Conservation (phyloP, 805 yeast species). For the Starmerella gropengiesseri region DNA sequence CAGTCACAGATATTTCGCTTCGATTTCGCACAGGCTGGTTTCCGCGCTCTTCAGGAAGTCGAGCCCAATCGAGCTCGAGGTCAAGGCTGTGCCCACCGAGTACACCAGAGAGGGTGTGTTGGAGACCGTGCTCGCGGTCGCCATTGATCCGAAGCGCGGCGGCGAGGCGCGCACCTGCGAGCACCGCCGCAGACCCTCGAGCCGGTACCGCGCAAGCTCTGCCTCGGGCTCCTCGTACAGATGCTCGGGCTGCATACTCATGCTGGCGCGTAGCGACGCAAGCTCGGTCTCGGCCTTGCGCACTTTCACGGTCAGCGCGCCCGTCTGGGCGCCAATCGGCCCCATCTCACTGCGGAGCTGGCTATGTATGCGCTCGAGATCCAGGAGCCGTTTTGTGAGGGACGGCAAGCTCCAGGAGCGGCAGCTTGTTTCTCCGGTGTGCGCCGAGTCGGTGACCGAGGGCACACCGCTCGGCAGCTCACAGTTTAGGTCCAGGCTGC, state of each 20-base stretch:
- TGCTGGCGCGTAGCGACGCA: constrained; percentile 7
- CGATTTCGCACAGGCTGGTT: constrained; percentile 2
- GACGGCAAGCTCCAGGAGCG: constrained; percentile 13
- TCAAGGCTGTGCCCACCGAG: neutral
- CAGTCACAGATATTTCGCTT: neutral
- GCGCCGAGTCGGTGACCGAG: too few relatives aligned
- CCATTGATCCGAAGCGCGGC: neutral
- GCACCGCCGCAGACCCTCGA: neutral
- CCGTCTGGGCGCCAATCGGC: constrained; percentile 11
- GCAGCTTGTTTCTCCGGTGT: neutral
- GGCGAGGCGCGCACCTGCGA: neutral
- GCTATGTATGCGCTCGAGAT: constrained; percentile 2
- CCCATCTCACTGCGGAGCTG: constrained; percentile 9
- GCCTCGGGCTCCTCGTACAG: constrained; percentile 6
- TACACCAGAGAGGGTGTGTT: constrained; percentile 1
- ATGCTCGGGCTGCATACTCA: constrained; percentile 10
- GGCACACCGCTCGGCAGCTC: too few relatives aligned
- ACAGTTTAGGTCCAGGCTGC: too few relatives aligned
- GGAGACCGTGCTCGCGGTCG: neutral
- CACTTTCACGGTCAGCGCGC: constrained; percentile 12
- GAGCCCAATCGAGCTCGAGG: neutral
- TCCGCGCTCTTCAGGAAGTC: neutral
- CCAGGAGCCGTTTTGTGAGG: constrained; percentile 1
- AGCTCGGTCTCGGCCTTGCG: constrained; percentile 6
- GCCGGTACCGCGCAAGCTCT: neutral